A percentile compares a stretch with the other conserved stretches of the same genome.
These are phyloP conservation scores for Saprolegnia parasitica DNA, from an alignment of 352 stramenopile genomes.

Conservation along the genomic window DNA sequence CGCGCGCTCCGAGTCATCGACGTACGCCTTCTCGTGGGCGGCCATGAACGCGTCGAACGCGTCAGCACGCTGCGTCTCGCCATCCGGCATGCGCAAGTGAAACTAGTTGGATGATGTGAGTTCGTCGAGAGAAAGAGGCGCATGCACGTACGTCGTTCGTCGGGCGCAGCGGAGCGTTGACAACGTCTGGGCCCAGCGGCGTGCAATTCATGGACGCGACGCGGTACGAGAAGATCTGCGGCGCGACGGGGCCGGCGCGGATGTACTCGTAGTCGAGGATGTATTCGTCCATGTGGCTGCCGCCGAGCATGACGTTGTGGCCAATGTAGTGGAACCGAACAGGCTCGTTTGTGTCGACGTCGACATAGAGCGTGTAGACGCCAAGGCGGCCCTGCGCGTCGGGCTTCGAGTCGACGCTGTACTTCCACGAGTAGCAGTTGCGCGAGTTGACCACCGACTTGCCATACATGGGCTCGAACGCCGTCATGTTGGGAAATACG, in stretches of 20 bases:
- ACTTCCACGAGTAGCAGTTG: constrained; percentile 80
- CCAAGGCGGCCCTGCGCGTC: constrained; percentile 55
- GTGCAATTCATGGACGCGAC: constrained; percentile 81
- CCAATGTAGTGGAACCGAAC: constrained; percentile 85
- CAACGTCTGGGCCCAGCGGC: constrained; percentile 45
- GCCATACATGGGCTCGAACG: constrained; percentile 81
- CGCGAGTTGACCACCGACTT: constrained; percentile 65
- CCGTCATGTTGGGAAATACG: constrained; percentile 78
- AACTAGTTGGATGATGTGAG: constrained; percentile 42
- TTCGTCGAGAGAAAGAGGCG: constrained; percentile 23
- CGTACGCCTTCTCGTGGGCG: constrained; percentile 57
- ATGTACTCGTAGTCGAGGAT: constrained; percentile 87
- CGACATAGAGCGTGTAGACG: constrained; percentile 85
- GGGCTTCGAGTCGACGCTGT: constrained; percentile 45
- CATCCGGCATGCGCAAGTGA: constrained; percentile 77
- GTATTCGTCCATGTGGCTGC: constrained; percentile 89
- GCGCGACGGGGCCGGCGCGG: constrained; percentile 55
- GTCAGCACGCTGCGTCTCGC: constrained; percentile 45
- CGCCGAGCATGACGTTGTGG: constrained; percentile 78
- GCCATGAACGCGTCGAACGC: constrained; percentile 66
- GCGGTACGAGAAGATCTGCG: constrained; percentile 61
- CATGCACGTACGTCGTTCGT: constrained; percentile 54
- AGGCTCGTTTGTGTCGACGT: constrained; percentile 61
- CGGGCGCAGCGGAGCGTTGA: constrained; percentile 46
- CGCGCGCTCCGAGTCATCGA: constrained; percentile 40